A percentile compares a stretch with the other conserved stretches of the same genome.
These are phyloP conservation scores for Penicillium sp. DNA, from an alignment of 2,329 filamentous ascomycete genomes.

Conservation along the genomic window DNA sequence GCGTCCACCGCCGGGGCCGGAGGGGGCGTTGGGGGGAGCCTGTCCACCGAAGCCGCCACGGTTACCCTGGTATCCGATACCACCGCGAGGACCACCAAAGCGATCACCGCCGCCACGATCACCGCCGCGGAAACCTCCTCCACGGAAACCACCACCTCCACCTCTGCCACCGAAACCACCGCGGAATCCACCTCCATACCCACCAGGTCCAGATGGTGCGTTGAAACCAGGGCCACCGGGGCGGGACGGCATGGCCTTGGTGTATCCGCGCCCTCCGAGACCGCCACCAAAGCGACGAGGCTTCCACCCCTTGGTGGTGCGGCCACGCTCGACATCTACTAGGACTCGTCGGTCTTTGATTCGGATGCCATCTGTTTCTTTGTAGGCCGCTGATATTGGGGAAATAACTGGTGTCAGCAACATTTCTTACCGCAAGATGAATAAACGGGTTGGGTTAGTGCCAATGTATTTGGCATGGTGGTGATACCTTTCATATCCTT, in stretches of 20 bases:
- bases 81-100: slow-evolving; percentile 49
- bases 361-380: slow-evolving; percentile 78
- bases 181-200: slow-evolving; percentile 55
- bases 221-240: slow-evolving; percentile 64
- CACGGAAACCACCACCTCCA: slow-evolving; percentile 38
- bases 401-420: slow-evolving; percentile 38
- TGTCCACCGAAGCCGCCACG: slow-evolving; percentile 51
- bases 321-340: slow-evolving; percentile 93
- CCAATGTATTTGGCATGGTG: slow-evolving; percentile 12
- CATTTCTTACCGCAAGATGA: slow-evolving; percentile 18
- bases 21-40: slow-evolving; percentile 50
- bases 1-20: slow-evolving; percentile 56
- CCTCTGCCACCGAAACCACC: slow-evolving; percentile 55
- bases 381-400: slow-evolving; percentile 78
- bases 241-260: slow-evolving; percentile 71
- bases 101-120: slow-evolving; percentile 50
- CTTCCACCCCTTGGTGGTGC: slow-evolving; percentile 91
- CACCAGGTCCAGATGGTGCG: slow-evolving; percentile 56
- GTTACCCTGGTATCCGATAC: slow-evolving; percentile 58
- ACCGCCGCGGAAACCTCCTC: slow-evolving; percentile 45
- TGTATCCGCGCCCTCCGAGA: slow-evolving; percentile 88
- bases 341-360: slow-evolving; percentile 91
- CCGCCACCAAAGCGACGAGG: slow-evolving; percentile 89
- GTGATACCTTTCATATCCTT: slow-evolving; percentile 96
- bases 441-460: not conserved